Base-by-base conservation (phyloP, 2,329 filamentous ascomycete species). In the Ascochyta fabae region DNA sequence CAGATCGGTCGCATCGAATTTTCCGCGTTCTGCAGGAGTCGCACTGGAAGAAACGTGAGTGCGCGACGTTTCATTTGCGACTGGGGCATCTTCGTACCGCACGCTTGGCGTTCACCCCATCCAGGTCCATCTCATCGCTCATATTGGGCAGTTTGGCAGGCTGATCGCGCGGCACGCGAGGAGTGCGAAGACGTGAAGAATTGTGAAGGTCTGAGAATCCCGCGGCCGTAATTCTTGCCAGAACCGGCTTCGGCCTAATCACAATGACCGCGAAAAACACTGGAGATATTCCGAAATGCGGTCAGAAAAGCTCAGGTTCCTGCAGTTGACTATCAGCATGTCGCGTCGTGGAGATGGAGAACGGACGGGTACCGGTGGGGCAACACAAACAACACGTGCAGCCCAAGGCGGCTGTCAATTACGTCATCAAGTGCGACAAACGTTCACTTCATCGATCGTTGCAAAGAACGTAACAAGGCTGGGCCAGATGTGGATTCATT, bases 1-100 rank as follows among this genome's bases (percentile, higher is more conserved):
- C 59, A 8, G 41, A 43, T 59, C 72, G 61, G 41, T 75, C 72
- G 49, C 72, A 75, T 22, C 70, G 68, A 36, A 75, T 73, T 53
- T 75, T 75, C 23, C 72, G 60, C 12, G 67, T 69, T 40, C 72
- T 64, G 46, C 72, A 75, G 9, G 65, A 66, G 50, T 75, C 72
- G 47, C 72, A 75, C 72, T 75, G 53, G 44, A 7, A 41, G 6
- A n/a, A 29, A 29, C 16, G 27, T 57, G 31, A 56, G 31, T 31
- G 12, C 8, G 29, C 15, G 15, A 33, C 35, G n/a, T 31, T 23
- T 16, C 44, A 51, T 31, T 54, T 33, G 24, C 7, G 15, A 43
- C 12, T 26, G 9, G 12, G n/a, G 24, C 16, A 33, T 46, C 22
- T 15, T 34, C 53, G 16, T 67, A 73, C 71, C 36, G 72, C 72